Base-by-base conservation (phyloP, 2,329 filamentous ascomycete species). In the Chrysosporium keratinophilum region DNA sequence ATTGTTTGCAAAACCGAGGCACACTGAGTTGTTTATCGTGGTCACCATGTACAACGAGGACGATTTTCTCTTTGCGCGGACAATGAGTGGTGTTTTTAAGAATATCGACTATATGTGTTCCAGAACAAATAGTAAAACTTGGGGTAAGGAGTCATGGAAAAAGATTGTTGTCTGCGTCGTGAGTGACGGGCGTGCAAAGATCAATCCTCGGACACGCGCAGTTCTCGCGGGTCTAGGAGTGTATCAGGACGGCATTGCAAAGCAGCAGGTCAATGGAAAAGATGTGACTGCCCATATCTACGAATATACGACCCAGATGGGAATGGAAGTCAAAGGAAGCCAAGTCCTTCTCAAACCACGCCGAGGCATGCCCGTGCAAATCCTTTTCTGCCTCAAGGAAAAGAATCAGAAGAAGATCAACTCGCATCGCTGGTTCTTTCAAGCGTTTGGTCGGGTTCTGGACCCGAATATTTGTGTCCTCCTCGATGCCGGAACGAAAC, bases 361-460 rank as follows among this genome's bases (percentile, higher is more conserved):
- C 65, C 85, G 78, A 5, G 80, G 86, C 57, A 89, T 93, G 58
- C 91, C 93, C 0, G 87, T 98, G 1, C 93, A 98, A 73, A 85
- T 98, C 75, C 81, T 98, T 3, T 98, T 98, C 76, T 98, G 93
- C 69, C 72, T 98, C 57, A 98, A 98, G 76, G 93, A 98, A 68
- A 97, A 96, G 80, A 98, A 98, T 68, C 90, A 96, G 74, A 98
- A 98, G 77, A 98, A 98, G 78, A 98, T 98, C 80, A 98, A 98
- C 69, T 97, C 93, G 0, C 93, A 98, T 69, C 79, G 93, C 68
- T 98, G 93, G 93, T 97, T 98, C 75, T 98, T 98, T 78, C 86
- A 94, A 62, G 93, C 91, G 0, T 98, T 98, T 68, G 93, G 93
- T 33, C 81, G 84, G 19, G 87, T 97, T 2, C 74, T 98, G 43